Evolutionary conservation across 192 early-diverging fungal species (phyloP), one percentile per base, ranked within the genome.

Genomic region (Gaertneriomyces sp.): DNA sequence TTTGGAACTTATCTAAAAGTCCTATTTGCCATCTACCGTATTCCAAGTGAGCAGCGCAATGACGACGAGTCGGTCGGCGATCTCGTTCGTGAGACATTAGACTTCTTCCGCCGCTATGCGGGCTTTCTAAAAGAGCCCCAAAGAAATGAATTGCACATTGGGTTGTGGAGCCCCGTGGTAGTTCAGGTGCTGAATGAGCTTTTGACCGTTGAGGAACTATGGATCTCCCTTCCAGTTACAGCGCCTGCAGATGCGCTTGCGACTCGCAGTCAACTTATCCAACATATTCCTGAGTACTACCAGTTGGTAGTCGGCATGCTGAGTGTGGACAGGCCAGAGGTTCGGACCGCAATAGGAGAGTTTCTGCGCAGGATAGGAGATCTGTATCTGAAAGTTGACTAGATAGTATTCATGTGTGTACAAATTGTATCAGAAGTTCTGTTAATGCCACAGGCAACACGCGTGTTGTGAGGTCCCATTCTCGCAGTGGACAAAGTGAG

Each of bases 141-240:
- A 33, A 54, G 79, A 54, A 79, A 79, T 60, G 64, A 53, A 44
- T 58, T 72, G 5, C 78, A 84, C 60, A 69, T 84, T 60, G 76
- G 64, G 11, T 59, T 80, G 42, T 84, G 82, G 82, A 72, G 79
- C 45, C 79, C 82, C 38, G 78, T 84, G 7, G 74, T 84, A 8
- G 76, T 81, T 6, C 12, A 77, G n/a, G 63, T 79, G 10, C 77
- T 76, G 53, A 16, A 64, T n/a, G 82, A 84, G 47, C 64, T 84
- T 16, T 42, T 72, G 33, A 56, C 16, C 11, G 66, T 79, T 74
- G 79, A 83, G 17, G 66, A 50, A 12, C 74, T 72, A 68, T 83
- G 81, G 81, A 46, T 46, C n/a, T 68, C 61, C 10, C 38, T 8
- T 16, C 38, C 47, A 11, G 38, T 19, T 8, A 38, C 47, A 11